Evolutionary conservation across 2,329 filamentous ascomycete genomes (phyloP), one percentile per base, ranked within the genome.

Genomic region (Catunica adiposa): DNA sequence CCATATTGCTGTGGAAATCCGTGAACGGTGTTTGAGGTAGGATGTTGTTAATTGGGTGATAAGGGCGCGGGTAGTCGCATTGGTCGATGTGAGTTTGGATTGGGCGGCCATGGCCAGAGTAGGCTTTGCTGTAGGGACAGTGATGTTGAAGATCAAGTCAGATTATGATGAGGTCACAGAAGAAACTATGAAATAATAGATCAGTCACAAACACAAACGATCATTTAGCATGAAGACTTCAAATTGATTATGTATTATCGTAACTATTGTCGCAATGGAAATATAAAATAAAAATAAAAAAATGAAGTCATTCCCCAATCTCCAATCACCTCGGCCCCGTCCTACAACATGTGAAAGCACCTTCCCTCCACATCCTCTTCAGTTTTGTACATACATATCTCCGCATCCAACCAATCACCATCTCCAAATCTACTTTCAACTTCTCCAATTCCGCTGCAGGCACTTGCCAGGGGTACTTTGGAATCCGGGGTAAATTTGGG

Each of bases 1-100:
- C 72, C 94, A 94, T 62, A 94, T 80, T 60, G 80, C 81, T 64
- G 86, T 83, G 22, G 87, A 90, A 68, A 95, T 89, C 61, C 80
- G 80, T 53, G 82, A 87, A 62, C 89, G 86, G 69, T 94, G 82
- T 60, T 78, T 75, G 60, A 90, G 75, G 69, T 95, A 95, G 51
- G 88, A 75, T 53, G 74, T 68, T 2, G 83, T 83, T 60, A 94
- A 71, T 61, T 82, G 75, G 59, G 79, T 74, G 64, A 89, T 69
- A 62, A 84, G 69, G 73, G 63, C 81, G 79, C 64, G 89, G 57
- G 79, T 82, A 62, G 78, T 78, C 62, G 85, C 58, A 42, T 59
- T 67, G 40, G 82, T 72, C 51, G 75, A 57, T 11, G 51, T 70
- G 60, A 88, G 71, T 66, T 89, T 90, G 53, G 87, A 90, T 65